Evolutionary conservation across 805 yeast species (phyloP), one percentile per base, ranked within the genome.

Genomic region (Yarrowia phangngaensis): DNA sequence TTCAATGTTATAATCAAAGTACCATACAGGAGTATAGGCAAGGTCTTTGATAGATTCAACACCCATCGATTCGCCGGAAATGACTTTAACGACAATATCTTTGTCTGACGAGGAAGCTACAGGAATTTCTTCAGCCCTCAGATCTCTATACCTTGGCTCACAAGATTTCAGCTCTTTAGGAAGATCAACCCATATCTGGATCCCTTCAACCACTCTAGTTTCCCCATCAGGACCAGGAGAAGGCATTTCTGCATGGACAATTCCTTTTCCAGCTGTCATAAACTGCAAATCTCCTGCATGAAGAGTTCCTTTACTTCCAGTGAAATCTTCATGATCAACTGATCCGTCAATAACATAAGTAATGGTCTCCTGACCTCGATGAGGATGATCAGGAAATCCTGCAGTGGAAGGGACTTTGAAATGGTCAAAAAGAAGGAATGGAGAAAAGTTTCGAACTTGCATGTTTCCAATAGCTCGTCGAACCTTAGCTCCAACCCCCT

Each of bases 251-350:
- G 86, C 75, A 63, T 86, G 95, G 34, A 83, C 85, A 30, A 85
- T 75, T 48, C 92, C 95, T 58, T 74, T 76, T 51, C 95, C 95
- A 6, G 95, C 95, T 27, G 95, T 86, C 95, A 86, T 86, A 64
- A 86, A 85, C 65, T 86, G 95, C 55, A 86, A 68, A 63, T 86
- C 95, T 49, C 95, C 95, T 6, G 85, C 77, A 53, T 76, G 72
- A 47, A 87, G 66, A 20, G 85, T 71, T 47, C 95, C 95, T 43
- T 74, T 71, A 12, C 82, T 70, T 1, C 95, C 95, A 3, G 92
- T 83, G 66, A 86, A 85, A 63, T 87, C 95, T 60, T 82, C 88
- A 62, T 83, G 92, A 4, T 84, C 83, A 63, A 83, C 64, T 54
- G 73, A 75, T 31, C 89, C 89, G 48, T 75, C 69, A 52, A 76